Base-by-base conservation (phyloP, 345 rosid species). In the Sonneratia alba region DNA sequence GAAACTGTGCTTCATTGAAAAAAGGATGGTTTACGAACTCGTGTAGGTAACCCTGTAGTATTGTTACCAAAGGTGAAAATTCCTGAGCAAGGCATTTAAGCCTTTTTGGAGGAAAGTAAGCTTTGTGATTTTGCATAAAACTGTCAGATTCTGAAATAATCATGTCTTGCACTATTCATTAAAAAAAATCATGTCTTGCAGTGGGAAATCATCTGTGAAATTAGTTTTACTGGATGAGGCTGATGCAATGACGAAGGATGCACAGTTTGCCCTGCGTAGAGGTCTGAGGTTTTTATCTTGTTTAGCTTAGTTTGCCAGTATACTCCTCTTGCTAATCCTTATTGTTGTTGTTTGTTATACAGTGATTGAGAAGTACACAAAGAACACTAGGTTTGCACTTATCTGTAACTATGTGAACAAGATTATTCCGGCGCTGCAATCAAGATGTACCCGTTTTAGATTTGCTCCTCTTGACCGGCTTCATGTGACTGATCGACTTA, bases 241-340 rank as follows among this genome's bases (percentile, higher is more conserved):
- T 69, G 97, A 94, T 86, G 98, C 98, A 67, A 92, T 94, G 98
- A 94, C 98, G 57, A 94, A 94, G 83, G 98, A 94, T 81, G 97
- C 98, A 53, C 97, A 94, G 80, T 94, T 94, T 86, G 98, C 98
- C 27, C 75, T 91, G 85, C 97, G 97, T 74, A 87, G 96, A 88
- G 97, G 97, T 89, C 70, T 27, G 72, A 49, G 51, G 22, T 37
- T 0, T 13, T 21, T 53, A 62, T 14, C 7, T 43, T 3, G 12
- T 62, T 63, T 40, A 49, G 27, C 55, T 74, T 72, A 47, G 32
- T 68, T 21, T 67, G 7, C 59, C 68, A 32, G 18, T 73, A 69
- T 11, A n/a, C 51, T 7, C 45, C 38, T 34, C 65, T 71, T 18
- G 71, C 69, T 75, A 62, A 77, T 71, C 57, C 71, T 37, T 16